Evolutionary conservation across 2,329 filamentous ascomycete genomes (phyloP), one percentile per base, ranked within the genome.

Genomic region (Hawksworthiomyces lignivorus): DNA sequence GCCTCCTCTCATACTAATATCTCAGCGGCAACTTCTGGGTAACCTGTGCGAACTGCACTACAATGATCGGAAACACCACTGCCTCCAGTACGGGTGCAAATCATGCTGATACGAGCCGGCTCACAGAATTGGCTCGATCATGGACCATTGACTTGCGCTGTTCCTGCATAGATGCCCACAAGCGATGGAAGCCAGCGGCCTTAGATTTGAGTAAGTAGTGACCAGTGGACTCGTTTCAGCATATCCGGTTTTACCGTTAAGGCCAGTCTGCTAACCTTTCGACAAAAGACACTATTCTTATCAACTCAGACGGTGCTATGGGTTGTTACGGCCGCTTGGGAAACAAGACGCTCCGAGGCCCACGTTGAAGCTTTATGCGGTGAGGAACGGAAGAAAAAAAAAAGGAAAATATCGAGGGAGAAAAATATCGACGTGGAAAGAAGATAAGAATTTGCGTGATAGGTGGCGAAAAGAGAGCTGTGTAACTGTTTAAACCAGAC

Each of bases 271-370:
- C n/a, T n/a, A n/a, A n/a, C n/a, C n/a, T n/a, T n/a, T n/a, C n/a
- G n/a, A n/a, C n/a, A n/a, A n/a, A n/a, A 66, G 63, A 67, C 46
- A 50, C 50, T 5, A 37, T 63, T 15, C 41, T 67, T 21, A 61
- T 56, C 50, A 61, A 66, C 41, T 52, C 54, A 7, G 50, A 66
- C 31, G 64, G 64, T 5, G 47, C 48, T n/a, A 48, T 64, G 36
- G 61, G 60, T 14, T 68, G 64, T 52, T 66, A 60, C 45, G 52
- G 52, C 27, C 53, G 56, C 24, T 39, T 54, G 10, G 64, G 63
- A n/a, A 64, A 62, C 52, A 59, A 58, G 50, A 58, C 60, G 5
- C 41, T 41, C 2, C 27, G 18, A 4, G 32, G 36, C 1, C 44
- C 47, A 11, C 39, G 15, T 14, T 34, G n/a, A n/a, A n/a, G n/a